Percentiles rank a stretch among this genome's conserved stretches.
These are phyloP conservation scores for Luffa acutangula DNA, from an alignment of 306 rosid genomes.

Conservation along the genomic window DNA sequence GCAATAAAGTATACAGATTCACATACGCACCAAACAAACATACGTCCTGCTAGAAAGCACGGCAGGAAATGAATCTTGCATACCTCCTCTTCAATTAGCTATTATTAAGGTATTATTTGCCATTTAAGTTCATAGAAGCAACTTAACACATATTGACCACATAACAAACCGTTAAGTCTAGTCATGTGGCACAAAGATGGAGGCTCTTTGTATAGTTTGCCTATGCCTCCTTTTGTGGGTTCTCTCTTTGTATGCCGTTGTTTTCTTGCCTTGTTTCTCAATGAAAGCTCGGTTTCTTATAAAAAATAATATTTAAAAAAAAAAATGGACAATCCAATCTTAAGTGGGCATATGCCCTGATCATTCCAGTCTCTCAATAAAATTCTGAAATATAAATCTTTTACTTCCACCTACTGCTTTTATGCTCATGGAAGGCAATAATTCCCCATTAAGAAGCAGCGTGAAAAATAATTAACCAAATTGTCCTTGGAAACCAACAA, in stretches of 20 bases:
- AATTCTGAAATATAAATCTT: neutral
- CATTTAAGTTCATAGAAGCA: neutral
- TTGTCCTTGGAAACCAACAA: neutral
- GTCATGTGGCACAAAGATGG: neutral
- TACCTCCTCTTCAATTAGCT: neutral
- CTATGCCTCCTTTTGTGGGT: too few relatives aligned
- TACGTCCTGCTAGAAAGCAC: neutral
- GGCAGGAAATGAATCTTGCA: neutral
- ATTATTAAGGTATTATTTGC: neutral
- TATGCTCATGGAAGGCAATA: neutral
- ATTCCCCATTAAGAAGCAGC: neutral
- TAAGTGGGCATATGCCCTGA: neutral
- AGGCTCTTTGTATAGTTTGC: too few relatives aligned
- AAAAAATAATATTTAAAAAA: too few relatives aligned
- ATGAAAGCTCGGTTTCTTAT: too few relatives aligned
- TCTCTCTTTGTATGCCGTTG: too few relatives aligned
- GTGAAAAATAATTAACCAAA: neutral
- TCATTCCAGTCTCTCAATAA: neutral
- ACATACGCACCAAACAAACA: neutral
- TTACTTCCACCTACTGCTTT: neutral
- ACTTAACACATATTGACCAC: neutral
- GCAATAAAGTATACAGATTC: neutral
- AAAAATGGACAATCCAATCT: neutral
- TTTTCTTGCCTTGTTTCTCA: too few relatives aligned
- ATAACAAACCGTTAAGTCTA: neutral